Evolutionary conservation across 140 eudicot genomes (phyloP).

Genomic region (Stevia rebaudiana): DNA sequence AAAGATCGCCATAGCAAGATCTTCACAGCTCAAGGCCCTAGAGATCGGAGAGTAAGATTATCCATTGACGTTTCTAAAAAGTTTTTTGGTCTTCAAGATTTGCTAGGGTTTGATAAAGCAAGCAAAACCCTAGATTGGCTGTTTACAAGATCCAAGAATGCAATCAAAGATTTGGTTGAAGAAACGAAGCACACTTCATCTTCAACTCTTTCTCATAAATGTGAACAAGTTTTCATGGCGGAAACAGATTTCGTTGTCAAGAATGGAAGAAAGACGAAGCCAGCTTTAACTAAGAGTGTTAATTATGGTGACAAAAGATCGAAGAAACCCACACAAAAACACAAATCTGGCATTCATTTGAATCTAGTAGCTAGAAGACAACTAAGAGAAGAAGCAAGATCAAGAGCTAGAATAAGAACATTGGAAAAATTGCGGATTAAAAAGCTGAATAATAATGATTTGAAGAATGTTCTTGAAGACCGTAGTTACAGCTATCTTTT

Average conservation of each 20-base stretch:
- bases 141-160: constrained; percentile 41
- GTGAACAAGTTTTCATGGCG: constrained; percentile 32
- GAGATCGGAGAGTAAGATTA: constrained; percentile 59
- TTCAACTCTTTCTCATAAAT: constrained; percentile 34
- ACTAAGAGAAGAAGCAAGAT: constrained; percentile 53
- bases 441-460: constrained; percentile 2
- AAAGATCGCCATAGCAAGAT: constrained; percentile 56
- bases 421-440: constrained; percentile 29
- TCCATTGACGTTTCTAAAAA: constrained; percentile 52
- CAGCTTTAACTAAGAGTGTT: not conserved
- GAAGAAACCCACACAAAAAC: constrained; percentile 20
- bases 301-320: constrained; percentile 11
- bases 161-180: constrained; percentile 43
- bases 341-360: constrained; percentile 20
- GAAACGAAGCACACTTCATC: constrained; percentile 23
- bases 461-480: constrained; percentile 17
- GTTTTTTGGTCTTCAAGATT: constrained; percentile 60
- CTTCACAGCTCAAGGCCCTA: constrained; percentile 51
- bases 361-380: constrained; percentile 27
- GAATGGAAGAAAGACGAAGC: constrained; percentile 23
- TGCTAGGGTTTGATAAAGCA: constrained; percentile 63
- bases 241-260: constrained; percentile 11
- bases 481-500: constrained; percentile 11
- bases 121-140: constrained; percentile 70
- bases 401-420: constrained; percentile 63